phyloP scores from a whole-genome alignment of 1,284 basidiomycete genomes.

The Boletellus dicymbophilus region DNA sequence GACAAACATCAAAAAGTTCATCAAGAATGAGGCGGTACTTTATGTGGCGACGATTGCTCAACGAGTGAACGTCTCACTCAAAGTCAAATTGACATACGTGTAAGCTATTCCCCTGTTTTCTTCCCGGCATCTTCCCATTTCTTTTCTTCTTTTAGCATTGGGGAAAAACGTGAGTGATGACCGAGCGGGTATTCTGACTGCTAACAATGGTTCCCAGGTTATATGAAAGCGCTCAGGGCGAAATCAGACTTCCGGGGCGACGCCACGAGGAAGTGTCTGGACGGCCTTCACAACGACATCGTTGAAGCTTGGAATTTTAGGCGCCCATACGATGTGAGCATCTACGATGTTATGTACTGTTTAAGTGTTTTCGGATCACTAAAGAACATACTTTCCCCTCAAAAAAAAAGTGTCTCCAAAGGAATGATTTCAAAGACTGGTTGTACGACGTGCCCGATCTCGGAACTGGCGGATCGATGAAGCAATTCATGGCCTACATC shows the following conservation, averaged over 20 bases:
- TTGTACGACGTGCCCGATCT: background rate
- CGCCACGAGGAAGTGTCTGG: slow-evolving; percentile 1
- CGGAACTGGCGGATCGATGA: too few species aligned
- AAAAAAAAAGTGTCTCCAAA: too few species aligned
- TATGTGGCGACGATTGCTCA: too few species aligned
- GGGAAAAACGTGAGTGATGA: background rate
- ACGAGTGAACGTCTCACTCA: too few species aligned
- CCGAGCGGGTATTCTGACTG: too few species aligned
- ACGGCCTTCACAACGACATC: slow-evolving; percentile 10
- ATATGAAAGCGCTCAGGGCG: slow-evolving; percentile 4
- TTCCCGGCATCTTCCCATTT: too few species aligned
- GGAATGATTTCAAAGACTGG: background rate
- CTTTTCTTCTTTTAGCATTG: background rate
- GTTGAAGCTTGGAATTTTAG: slow-evolving; percentile 9
- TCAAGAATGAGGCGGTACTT: too few species aligned
- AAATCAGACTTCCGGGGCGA: slow-evolving; percentile 1
- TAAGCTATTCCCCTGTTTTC: too few species aligned
- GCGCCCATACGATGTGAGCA: background rate
- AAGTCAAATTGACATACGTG: too few species aligned
- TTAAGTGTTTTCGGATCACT: too few species aligned
- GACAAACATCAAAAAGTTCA: background rate
- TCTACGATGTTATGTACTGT: too few species aligned
- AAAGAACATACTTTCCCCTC: too few species aligned
- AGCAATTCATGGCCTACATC: slow-evolving; percentile 6
- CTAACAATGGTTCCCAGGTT: slow-evolving; percentile 2